These are phyloP conservation scores for Clavispora asparagi DNA, from an alignment of 805 yeast species.

Conservation along the genomic window DNA sequence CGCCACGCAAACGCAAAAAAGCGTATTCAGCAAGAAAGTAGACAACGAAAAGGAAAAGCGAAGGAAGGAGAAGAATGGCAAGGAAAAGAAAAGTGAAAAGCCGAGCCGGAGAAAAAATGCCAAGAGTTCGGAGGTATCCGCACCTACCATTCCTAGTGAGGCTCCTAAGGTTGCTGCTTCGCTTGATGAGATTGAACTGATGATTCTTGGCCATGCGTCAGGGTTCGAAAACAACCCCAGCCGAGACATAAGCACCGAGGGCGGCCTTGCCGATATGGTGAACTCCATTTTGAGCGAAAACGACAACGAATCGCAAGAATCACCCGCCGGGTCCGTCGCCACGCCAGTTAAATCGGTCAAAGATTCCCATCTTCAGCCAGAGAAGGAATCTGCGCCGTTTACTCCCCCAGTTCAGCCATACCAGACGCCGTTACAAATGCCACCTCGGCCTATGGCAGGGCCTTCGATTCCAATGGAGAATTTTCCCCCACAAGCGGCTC, in stretches of 20 bases:
- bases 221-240: neutral
- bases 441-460: neutral
- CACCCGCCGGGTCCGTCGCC: too few species aligned
- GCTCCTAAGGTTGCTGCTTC: slow-evolving; percentile 17
- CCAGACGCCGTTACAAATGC: neutral
- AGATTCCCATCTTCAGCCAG: neutral
- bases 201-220: slow-evolving; percentile 30
- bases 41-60: neutral
- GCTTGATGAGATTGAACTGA: slow-evolving; percentile 34
- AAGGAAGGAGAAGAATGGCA: neutral
- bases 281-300: slow-evolving; percentile 12
- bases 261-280: slow-evolving; percentile 12
- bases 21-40: neutral
- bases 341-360: neutral
- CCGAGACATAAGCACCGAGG: slow-evolving; percentile 6
- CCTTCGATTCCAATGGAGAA: neutral
- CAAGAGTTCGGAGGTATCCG: neutral
- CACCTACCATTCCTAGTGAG: neutral
- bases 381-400: neutral
- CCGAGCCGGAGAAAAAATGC: neutral
- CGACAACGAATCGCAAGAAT: neutral
- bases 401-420: neutral
- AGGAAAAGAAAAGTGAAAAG: neutral
- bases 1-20: slow-evolving; percentile 5
- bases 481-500: neutral